Evolutionary conservation across 2,329 filamentous ascomycete genomes (phyloP).

Genomic region (Arthrobotrys entomopaga): DNA sequence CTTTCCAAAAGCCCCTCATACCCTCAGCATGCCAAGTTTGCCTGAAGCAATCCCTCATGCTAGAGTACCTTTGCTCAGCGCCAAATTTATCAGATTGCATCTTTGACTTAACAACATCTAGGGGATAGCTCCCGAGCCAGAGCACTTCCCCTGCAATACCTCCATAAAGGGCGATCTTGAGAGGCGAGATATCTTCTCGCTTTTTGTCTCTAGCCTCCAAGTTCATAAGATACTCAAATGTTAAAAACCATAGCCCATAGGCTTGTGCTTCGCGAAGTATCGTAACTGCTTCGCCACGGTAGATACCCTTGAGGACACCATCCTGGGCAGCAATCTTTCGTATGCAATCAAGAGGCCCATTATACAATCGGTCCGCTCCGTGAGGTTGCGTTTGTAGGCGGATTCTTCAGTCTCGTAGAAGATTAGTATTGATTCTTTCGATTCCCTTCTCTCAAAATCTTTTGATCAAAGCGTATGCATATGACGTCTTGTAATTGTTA

Average conservation of each 20-base stretch:
- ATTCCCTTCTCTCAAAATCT: background rate
- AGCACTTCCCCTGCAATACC: constrained; percentile 92
- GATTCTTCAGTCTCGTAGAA: constrained; percentile 69
- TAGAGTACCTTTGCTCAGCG: constrained; percentile 74
- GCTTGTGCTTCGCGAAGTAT: constrained; percentile 89
- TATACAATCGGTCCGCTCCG: constrained; percentile 79
- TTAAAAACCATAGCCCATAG: constrained; percentile 93
- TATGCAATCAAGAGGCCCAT: constrained; percentile 88
- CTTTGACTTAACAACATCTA: constrained; percentile 98
- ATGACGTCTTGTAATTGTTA: constrained; percentile 7
- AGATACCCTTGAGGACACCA: constrained; percentile 78
- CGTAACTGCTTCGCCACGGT: constrained; percentile 87
- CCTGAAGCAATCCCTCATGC: constrained; percentile 88
- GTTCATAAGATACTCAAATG: constrained; percentile 98
- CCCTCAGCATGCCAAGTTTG: constrained; percentile 84
- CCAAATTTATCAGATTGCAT: constrained; percentile 96
- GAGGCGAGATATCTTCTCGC: constrained; percentile 79
- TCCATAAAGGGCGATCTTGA: constrained; percentile 91
- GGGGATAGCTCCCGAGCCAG: constrained; percentile 92
- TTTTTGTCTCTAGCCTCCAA: constrained; percentile 81
- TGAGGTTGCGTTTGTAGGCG: constrained; percentile 96
- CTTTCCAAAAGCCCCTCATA: constrained; percentile 89
- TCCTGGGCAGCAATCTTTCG: constrained; percentile 78
- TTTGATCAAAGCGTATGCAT: constrained; percentile 39
- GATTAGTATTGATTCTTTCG: constrained; percentile 32